Conservation (phyloP, 306 rosid species). For the Styphnolobium japonicum region DNA sequence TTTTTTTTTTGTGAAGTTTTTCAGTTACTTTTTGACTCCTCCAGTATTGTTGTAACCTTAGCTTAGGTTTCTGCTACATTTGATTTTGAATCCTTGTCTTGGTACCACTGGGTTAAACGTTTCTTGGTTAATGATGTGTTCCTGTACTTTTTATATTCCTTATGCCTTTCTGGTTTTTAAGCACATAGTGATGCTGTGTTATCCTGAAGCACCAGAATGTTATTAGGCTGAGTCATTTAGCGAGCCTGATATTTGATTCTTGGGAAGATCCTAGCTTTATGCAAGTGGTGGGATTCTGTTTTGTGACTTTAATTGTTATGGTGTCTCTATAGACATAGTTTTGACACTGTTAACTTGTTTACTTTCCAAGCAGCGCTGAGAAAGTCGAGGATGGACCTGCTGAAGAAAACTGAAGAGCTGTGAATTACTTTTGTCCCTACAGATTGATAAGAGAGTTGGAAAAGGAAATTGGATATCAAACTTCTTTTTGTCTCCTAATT, state of each 20-base stretch:
- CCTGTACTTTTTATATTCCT: background rate
- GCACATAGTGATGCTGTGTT: background rate
- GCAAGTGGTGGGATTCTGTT: background rate
- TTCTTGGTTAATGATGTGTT: background rate
- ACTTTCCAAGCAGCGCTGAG: slow-evolving; percentile 64
- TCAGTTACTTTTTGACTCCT: background rate
- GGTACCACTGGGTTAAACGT: background rate
- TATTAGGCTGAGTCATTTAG: background rate
- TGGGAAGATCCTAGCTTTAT: background rate
- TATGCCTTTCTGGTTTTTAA: background rate
- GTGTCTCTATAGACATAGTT: background rate
- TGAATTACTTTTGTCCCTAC: slow-evolving; percentile 20
- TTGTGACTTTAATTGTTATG: background rate
- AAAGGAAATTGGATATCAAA: slow-evolving; percentile 25
- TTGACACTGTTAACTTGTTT: background rate
- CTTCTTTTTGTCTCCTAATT: slow-evolving; percentile 18
- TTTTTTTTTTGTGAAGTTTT: background rate
- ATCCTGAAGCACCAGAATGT: background rate
- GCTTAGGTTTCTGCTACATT: background rate
- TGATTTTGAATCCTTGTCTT: background rate
- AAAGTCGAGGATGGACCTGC: slow-evolving; percentile 46
- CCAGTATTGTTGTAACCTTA: background rate
- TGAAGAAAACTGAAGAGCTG: slow-evolving; percentile 51
- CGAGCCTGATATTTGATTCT: background rate
- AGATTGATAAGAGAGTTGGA: slow-evolving; percentile 28